Base-by-base conservation (phyloP, 2,329 filamentous ascomycete species). In the Thielaviopsis euricoi region DNA sequence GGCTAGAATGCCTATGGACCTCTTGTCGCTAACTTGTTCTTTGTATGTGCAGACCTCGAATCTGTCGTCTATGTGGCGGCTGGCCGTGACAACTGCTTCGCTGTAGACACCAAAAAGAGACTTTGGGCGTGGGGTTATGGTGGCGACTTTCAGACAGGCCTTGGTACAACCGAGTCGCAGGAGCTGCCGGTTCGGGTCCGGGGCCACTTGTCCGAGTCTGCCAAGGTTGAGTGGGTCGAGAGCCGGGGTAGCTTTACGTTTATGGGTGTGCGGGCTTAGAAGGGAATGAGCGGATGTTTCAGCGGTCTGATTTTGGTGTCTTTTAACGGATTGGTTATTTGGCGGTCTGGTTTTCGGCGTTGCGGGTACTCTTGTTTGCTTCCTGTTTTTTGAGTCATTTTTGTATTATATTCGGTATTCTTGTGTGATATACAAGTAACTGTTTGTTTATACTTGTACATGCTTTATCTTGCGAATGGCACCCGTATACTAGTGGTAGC, bases 81-180 rank as follows among this genome's bases (percentile, higher is more conserved):
- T 13, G 59, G 59, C 7, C 37, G 50, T 17, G 59, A 60, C 19
- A 60, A 58, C 49, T 55, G 52, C 48, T 60, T 58, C 40, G 56
- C 33, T 29, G 49, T 60, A 13, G 59, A 58, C 37, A 19, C 15
- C 3, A n/a, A 60, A 7, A 53, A 49, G 10, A n/a, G 53, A 13
- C 51, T 60, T 2, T 60, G 56, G 55, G 59, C 56, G 6, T 60
- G 59, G 59, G 59, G 59, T 21, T 53, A 60, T 29, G 49, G 59
- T 21, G 52, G 48, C 9, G 56, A 58, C 21, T 60, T 52, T 26
- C 59, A 58, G 48, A 60, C 56, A 15, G 59, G 59, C n/a, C 40
- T 58, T 19, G 56, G 53, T 23, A 43, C 29, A 9, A 26, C 50
- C 6, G 58, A 50, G 17, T 56, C 55, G 25, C 49, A 56, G 22